Evolutionary conservation across 176 grass and related monocot species (phyloP), one percentile per base, ranked within the genome.

Genomic region (Echinochloa phyllopogon): DNA sequence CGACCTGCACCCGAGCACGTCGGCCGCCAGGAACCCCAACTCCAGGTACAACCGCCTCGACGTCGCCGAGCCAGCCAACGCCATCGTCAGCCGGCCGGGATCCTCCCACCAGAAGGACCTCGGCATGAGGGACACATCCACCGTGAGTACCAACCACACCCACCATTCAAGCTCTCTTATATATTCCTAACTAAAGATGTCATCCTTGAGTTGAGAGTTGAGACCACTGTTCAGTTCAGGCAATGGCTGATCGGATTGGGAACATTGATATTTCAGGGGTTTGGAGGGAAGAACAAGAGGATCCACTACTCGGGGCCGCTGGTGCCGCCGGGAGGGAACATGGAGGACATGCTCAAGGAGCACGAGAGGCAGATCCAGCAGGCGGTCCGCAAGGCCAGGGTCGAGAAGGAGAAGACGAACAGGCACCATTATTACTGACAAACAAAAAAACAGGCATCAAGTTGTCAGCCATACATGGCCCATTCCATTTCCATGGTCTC

Each of bases 231-330:
- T 43, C 3, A 59, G 17, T 60, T 43, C 14, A 13, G 14, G 6
- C 25, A 42, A 70, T 72, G 4, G 59, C 4, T 55, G 14, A 52
- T 9, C 3, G 36, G 17, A n/a, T 42, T n/a, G 51, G 9, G 16
- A 16, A 27, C 6, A 49, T 7, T 18, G 38, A 12, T 8, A 12
- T n/a, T 3, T 40, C 79, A 95, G 90, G 85, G 66, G 2, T 90
- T 88, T 14, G 85, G 78, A 65, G 57, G 10, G 53, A 90, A 75
- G 85, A 88, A 77, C 18, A 90, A 44, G 80, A 79, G 90, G 72
- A 92, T 95, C 47, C 88, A 95, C 56, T 95, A 92, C 79, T 95
- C 93, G 6, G 93, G 93, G 2, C 93, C 93, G 10, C 75, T 95
- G 82, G 37, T 95, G 79, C 85, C 90, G 42, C 90, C 78, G 0